phyloP scores from a whole-genome alignment of 2,329 filamentous ascomycete genomes.

The Thelonectria rubi region DNA sequence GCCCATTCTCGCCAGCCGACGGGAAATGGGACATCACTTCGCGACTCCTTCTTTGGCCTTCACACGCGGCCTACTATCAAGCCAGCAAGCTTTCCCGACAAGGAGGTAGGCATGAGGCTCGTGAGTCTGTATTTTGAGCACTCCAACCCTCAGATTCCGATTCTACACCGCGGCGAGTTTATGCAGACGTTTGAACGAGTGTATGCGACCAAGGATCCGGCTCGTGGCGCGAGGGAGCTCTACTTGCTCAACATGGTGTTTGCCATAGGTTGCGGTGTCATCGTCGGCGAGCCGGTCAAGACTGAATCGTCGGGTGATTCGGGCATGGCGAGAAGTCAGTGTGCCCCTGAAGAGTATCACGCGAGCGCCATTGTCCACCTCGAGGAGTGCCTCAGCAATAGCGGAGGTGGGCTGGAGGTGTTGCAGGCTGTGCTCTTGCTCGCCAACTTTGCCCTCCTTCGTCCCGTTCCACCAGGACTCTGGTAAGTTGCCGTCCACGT shows the following conservation, averaged over 20 bases:
- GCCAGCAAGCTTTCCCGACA: slow-evolving; percentile 83
- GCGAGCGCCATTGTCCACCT: slow-evolving; percentile 93
- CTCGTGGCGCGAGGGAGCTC: slow-evolving; percentile 79
- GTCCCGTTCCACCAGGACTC: slow-evolving; percentile 89
- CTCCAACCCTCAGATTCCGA: slow-evolving; percentile 94
- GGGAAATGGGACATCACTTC: slow-evolving; percentile 77
- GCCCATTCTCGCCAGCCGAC: slow-evolving; percentile 36
- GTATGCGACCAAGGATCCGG: slow-evolving; percentile 73
- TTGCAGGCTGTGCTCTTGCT: slow-evolving; percentile 91
- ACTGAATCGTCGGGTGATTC: slow-evolving; percentile 52
- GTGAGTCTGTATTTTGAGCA: slow-evolving; percentile 93
- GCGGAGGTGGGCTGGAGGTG: slow-evolving; percentile 90
- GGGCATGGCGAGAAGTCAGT: slow-evolving; percentile 50
- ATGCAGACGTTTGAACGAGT: slow-evolving; percentile 87
- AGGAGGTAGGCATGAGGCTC: slow-evolving; percentile 75
- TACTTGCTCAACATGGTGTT: slow-evolving; percentile 98
- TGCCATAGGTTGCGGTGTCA: slow-evolving; percentile 93
- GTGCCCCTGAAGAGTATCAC: slow-evolving; percentile 94
- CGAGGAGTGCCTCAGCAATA: slow-evolving; percentile 84
- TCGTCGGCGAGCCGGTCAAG: slow-evolving; percentile 73
- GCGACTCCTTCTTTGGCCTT: slow-evolving; percentile 96
- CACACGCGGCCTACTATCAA: slow-evolving; percentile 90
- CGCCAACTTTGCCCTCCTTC: slow-evolving; percentile 88
- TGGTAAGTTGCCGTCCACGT: slow-evolving; percentile 63
- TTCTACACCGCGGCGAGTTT: slow-evolving; percentile 88